Conservation (phyloP, 164 flowering plant species). For the Stephania cephalantha region DNA sequence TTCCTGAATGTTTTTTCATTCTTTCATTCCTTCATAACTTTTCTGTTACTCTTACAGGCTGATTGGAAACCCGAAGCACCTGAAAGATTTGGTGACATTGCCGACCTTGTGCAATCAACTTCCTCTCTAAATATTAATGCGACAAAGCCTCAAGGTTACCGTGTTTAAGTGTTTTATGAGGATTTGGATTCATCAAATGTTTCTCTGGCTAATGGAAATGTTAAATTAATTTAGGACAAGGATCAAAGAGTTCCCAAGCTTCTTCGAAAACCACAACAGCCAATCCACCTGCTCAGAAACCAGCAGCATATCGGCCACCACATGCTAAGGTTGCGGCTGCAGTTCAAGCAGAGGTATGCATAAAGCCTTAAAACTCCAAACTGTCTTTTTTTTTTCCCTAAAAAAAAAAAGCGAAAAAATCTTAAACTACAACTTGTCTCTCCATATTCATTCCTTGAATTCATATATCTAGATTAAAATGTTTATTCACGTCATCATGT, state of each 20-base stretch:
- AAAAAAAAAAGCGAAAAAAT: too few species aligned
- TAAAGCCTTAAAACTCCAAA: not conserved
- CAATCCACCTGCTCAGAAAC: conserved; percentile 55
- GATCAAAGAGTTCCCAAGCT: conserved; percentile 38
- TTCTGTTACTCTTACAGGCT: conserved; percentile 21
- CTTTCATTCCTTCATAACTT: not conserved
- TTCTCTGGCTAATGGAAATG: conserved; percentile 8
- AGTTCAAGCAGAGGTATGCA: conserved; percentile 67
- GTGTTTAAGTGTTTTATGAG: not conserved
- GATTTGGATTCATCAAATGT: not conserved
- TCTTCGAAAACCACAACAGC: conserved; percentile 34
- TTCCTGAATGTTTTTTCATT: not conserved
- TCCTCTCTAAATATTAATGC: conserved; percentile 21
- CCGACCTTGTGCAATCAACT: conserved; percentile 24
- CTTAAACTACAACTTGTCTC: not conserved
- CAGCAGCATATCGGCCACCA: conserved; percentile 97
- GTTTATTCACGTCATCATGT: not conserved
- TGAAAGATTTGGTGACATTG: conserved; percentile 27
- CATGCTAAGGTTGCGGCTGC: conserved; percentile 75
- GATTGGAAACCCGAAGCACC: conserved; percentile 37
- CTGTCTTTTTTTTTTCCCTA: not conserved
- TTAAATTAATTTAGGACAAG: conserved; percentile 41
- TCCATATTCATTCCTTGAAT: too few species aligned
- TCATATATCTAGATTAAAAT: not conserved
- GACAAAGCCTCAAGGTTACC: conserved; percentile 17